Base-by-base conservation (phyloP, 306 rosid genomes). In the Psophocarpus tetragonolobus region DNA sequence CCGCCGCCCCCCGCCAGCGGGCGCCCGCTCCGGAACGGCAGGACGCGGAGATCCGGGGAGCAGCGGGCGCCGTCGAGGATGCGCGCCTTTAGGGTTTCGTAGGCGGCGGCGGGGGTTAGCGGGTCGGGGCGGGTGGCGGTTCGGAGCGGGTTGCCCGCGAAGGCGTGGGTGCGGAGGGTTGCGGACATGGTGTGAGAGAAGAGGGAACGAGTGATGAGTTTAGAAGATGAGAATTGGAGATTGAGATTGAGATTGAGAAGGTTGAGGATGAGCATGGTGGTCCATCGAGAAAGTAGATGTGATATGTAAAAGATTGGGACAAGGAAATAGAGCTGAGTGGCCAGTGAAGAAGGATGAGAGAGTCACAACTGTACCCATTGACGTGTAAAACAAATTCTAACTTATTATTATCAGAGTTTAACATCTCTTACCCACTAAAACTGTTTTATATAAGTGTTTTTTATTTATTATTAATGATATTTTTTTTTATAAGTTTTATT, bases 21-120 rank as follows among this genome's bases (percentile, higher is more conserved):
- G 82, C 84, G 76, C 29, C 98, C 97, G 30, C 82, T 89, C 41
- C 87, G 75, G 87, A 91, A 90, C 2, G 96, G 98, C 58, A 94
- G 56, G 8, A 94, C 90, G 87, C 88, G 0, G 94, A 85, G 3
- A n/a, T n/a, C n/a, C n/a, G 79, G 78, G 11, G 88, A 41, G 12
- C 26, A 27, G 6, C 78, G 81, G n/a, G 84, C 54, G 14, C 26
- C 27, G 13, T 80, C 88, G 4, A 60, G 68, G 53, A 94, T 87
- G 62, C 81, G 94, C 58, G 80, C n/a, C 51, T 87, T 89, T 56
- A 94, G 87, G 23, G 91, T 64, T 71, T 92, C 89, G 47, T 85
- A 63, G 5, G 93, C 91, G 12, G 81, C 74, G 27, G 82, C 71
- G 42, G 94, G 89, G 3, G 93, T 85, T 82, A 86, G 83, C 3